Conservation (phyloP, 768 basidiomycete genomes). For the Xanthoconium purpureum region DNA sequence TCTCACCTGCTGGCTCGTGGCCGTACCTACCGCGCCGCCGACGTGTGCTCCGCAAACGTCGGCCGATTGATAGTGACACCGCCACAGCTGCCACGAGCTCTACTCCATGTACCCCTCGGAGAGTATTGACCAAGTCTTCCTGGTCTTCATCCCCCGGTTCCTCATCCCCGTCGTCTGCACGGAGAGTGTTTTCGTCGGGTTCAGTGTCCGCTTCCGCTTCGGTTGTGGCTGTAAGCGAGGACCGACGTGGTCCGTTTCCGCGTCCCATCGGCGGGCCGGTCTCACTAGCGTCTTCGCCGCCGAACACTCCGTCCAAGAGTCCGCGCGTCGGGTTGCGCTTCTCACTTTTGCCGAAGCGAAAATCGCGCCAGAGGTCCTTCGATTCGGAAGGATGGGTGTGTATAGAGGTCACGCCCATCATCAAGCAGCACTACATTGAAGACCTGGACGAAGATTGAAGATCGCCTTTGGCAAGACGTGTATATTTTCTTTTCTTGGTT, state of each 20-base stretch:
- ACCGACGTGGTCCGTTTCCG: conserved; percentile 8
- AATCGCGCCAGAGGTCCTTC: conserved; percentile 5
- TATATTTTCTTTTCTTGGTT: no score
- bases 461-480: neutral
- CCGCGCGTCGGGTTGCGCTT: conserved; percentile 12
- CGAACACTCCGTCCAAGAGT: conserved; percentile 14
- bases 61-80: conserved; percentile 12
- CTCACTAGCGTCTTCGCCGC: conserved; percentile 1
- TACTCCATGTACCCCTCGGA: conserved; percentile 14
- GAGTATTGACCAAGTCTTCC: neutral
- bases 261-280: neutral
- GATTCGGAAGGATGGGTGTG: conserved; percentile 31
- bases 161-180: neutral
- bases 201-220: neutral
- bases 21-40: conserved; percentile 25
- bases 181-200: neutral
- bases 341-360: conserved; percentile 19
- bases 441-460: conserved; percentile 14
- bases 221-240: neutral
- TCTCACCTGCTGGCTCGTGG: conserved; percentile 21
- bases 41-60: conserved; percentile 30
- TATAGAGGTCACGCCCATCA: conserved; percentile 27
- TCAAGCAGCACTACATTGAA: conserved; percentile 18
- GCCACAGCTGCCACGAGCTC: conserved; percentile 1
- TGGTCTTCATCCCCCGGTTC: conserved; percentile 6